Evolutionary conservation across 768 basidiomycete species (phyloP).

Genomic region (Fomitopsis pulvina): DNA sequence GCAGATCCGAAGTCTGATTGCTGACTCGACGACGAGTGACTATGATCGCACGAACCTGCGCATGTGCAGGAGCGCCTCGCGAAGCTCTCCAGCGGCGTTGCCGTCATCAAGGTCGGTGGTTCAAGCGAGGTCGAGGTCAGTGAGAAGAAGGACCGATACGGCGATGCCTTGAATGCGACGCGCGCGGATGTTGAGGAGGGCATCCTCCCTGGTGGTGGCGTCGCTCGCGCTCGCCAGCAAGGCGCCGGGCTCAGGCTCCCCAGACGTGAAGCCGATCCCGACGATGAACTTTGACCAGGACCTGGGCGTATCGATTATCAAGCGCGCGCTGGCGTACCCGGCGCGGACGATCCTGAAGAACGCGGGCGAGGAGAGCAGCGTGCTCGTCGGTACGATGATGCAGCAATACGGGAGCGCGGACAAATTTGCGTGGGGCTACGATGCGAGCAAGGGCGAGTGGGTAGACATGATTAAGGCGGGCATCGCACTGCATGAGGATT

Average conservation of each 20-base stretch:
- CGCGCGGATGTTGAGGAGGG: conserved; percentile 98
- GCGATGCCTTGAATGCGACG: conserved; percentile 96
- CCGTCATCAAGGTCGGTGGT: conserved; percentile 97
- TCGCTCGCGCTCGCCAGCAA: conserved; percentile 57
- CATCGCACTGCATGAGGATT: no score
- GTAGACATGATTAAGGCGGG: conserved; percentile 92
- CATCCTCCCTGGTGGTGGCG: conserved; percentile 94
- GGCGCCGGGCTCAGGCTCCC: conserved; percentile 26
- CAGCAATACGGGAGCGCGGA: conserved; percentile 61
- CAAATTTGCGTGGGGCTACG: conserved; percentile 85
- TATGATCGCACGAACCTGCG: conserved; percentile 91
- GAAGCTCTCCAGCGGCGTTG: conserved; percentile 93
- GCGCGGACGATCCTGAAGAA: conserved; percentile 87
- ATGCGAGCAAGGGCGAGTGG: conserved; percentile 88
- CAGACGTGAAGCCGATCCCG: conserved; percentile 60
- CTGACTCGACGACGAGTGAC: conserved; percentile 81
- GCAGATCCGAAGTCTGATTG: conserved; percentile 82
- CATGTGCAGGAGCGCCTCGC: conserved; percentile 97
- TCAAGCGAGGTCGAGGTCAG: conserved; percentile 92
- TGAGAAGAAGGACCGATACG: conserved; percentile 99
- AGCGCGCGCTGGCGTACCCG: conserved; percentile 77
- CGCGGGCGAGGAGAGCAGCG: conserved; percentile 89
- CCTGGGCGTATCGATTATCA: conserved; percentile 90
- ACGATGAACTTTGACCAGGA: conserved; percentile 96
- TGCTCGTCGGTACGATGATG: conserved; percentile 86